Conservation (phyloP, 1,284 basidiomycete genomes). For the Rhizopogon hawkerae region DNA sequence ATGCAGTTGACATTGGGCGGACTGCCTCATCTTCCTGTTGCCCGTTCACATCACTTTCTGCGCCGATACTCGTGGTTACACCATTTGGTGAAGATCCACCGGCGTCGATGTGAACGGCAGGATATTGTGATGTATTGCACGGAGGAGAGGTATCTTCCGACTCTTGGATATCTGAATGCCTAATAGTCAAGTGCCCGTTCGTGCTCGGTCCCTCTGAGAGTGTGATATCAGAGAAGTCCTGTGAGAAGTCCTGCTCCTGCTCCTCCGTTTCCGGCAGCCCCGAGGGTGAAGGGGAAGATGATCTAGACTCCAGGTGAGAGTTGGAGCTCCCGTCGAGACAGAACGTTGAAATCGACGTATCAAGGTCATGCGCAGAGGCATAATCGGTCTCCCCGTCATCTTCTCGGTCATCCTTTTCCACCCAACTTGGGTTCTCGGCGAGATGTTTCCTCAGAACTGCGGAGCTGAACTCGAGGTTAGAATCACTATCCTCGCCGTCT, state of each 20-base stretch:
- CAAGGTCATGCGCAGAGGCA: constrained; percentile 31
- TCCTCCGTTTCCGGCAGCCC: not conserved
- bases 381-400: constrained; percentile 20
- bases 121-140: constrained; percentile 26
- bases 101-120: constrained; percentile 40
- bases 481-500: constrained; percentile 42
- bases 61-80: constrained; percentile 13
- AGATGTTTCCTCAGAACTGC: constrained; percentile 53
- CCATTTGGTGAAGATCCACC: constrained; percentile 28
- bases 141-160: constrained; percentile 10
- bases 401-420: constrained; percentile 22
- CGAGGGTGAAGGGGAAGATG: constrained; percentile 18
- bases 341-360: constrained; percentile 51
- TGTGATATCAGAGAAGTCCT: constrained; percentile 39
- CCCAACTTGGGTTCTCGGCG: constrained; percentile 34
- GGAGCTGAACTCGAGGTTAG: constrained; percentile 44
- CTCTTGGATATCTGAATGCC: constrained; percentile 3
- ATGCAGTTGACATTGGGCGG: constrained; percentile 7
- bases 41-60: not conserved
- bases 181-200: not conserved
- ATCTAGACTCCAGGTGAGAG: constrained; percentile 20
- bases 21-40: not conserved
- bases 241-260: constrained; percentile 27
- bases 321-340: constrained; percentile 35
- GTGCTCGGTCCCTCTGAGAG: constrained; percentile 24